phyloP scores from a whole-genome alignment of 495 filamentous ascomycete species.

The Xylaria telfairii region DNA sequence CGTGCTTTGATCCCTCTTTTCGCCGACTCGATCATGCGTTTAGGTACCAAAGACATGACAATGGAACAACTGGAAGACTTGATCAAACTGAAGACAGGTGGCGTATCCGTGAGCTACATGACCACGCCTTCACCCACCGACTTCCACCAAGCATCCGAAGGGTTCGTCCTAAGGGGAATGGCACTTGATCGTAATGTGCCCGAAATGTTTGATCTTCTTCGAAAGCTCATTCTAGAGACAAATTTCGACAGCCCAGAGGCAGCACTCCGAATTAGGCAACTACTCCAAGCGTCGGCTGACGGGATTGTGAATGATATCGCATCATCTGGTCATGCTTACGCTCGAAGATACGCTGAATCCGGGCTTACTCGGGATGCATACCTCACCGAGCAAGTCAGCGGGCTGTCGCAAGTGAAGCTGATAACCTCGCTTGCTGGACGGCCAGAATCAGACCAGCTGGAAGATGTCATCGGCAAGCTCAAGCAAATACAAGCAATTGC shows the following conservation, averaged over 20 bases:
- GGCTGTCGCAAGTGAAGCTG: slow-evolving; percentile 87
- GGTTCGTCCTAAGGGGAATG: slow-evolving; percentile 80
- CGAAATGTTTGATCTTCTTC: slow-evolving; percentile 87
- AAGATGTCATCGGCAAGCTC: slow-evolving; percentile 81
- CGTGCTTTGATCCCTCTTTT: slow-evolving; percentile 87
- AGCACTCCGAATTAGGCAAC: slow-evolving; percentile 79
- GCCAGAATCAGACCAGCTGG: slow-evolving; percentile 65
- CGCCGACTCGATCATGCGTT: slow-evolving; percentile 87
- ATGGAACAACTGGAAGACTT: slow-evolving; percentile 96
- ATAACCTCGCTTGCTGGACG: slow-evolving; percentile 65
- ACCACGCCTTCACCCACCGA: slow-evolving; percentile 75
- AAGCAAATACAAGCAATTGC: slow-evolving; percentile 84
- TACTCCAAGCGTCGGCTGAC: slow-evolving; percentile 82
- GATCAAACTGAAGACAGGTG: slow-evolving; percentile 97
- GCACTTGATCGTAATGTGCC: slow-evolving; percentile 88
- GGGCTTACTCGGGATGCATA: slow-evolving; percentile 72
- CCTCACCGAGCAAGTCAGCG: slow-evolving; percentile 79
- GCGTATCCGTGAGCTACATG: slow-evolving; percentile 80
- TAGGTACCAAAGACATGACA: slow-evolving; percentile 83
- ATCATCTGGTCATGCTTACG: slow-evolving; percentile 83
- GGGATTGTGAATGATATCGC: slow-evolving; percentile 92
- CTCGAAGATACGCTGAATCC: slow-evolving; percentile 80
- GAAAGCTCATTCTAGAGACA: slow-evolving; percentile 80
- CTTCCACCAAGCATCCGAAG: slow-evolving; percentile 73
- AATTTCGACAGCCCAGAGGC: slow-evolving; percentile 85